Conservation (phyloP, 148 eudicot species). For the Heliamphora exappendiculata region DNA sequence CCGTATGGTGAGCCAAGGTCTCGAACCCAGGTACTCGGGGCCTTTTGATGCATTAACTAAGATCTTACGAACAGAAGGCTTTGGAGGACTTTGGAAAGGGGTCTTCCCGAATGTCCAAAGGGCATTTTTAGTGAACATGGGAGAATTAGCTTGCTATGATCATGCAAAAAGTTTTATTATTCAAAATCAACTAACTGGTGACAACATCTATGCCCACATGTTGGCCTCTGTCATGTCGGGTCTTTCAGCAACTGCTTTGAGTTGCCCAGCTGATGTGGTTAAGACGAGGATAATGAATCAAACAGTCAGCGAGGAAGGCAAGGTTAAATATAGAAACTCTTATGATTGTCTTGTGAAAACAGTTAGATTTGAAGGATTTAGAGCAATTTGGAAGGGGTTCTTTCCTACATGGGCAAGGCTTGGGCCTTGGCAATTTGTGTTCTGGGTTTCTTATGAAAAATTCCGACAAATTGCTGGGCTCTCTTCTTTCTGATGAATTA, state of each 20-base stretch:
- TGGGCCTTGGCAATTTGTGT: constrained; percentile 96
- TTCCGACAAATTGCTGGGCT: constrained; percentile 62
- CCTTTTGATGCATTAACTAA: constrained; percentile 54
- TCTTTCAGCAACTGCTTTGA: constrained; percentile 67
- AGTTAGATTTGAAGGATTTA: constrained; percentile 51
- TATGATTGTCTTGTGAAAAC: constrained; percentile 82
- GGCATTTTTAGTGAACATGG: constrained; percentile 91
- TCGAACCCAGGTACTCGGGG: constrained; percentile 60
- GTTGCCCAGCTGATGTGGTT: constrained; percentile 90
- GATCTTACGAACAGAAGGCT: constrained; percentile 54
- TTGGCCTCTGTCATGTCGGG: constrained; percentile 75
- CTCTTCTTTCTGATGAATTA: constrained; percentile 52
- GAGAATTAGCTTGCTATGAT: constrained; percentile 88
- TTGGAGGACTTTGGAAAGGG: constrained; percentile 76
- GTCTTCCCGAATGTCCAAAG: constrained; percentile 74
- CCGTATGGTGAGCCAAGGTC: constrained; percentile 50
- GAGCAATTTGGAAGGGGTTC: constrained; percentile 84
- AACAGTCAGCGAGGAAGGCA: constrained; percentile 28
- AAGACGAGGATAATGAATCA: constrained; percentile 93
- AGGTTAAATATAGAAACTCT: constrained; percentile 47
- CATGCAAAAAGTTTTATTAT: constrained; percentile 68
- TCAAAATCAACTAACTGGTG: constrained; percentile 44
- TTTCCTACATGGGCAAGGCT: constrained; percentile 97
- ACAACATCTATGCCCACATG: constrained; percentile 77
- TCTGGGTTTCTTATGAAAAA: constrained; percentile 92